A percentile compares a stretch with the other conserved stretches of the same genome.
These are phyloP conservation scores for Puccinia brachypodii DNA, from an alignment of 1,284 basidiomycete species.

Conservation along the genomic window DNA sequence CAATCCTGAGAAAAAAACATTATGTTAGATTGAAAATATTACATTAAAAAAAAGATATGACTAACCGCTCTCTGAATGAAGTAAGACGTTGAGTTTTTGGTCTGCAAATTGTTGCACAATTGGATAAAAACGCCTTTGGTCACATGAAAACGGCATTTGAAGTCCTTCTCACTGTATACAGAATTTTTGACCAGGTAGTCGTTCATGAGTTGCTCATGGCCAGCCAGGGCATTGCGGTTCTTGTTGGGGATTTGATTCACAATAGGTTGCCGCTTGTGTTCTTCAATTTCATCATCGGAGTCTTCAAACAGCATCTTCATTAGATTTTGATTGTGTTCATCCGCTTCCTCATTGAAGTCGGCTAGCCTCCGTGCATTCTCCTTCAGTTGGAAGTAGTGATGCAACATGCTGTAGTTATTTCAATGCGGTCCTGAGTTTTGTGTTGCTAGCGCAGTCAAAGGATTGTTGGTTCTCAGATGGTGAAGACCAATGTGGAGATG, in stretches of 20 bases:
- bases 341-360: background rate
- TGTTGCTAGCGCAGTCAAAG: background rate
- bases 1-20: background rate
- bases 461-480: background rate
- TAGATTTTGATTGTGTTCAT: background rate
- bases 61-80: background rate
- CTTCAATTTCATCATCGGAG: background rate
- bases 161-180: background rate
- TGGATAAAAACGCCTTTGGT: background rate
- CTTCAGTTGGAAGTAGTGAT: background rate
- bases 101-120: conserved; percentile 1
- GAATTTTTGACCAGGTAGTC: background rate
- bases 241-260: background rate
- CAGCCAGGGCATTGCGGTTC: background rate
- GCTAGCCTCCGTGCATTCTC: too few relatives aligned
- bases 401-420: background rate
- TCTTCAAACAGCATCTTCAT: conserved; percentile 8
- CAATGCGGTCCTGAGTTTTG: background rate
- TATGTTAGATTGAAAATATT: background rate
- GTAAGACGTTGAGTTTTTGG: background rate
- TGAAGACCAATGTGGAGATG: background rate
- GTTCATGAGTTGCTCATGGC: background rate
- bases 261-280: background rate
- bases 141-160: background rate
- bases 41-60: background rate